Base-by-base conservation (phyloP, 805 yeast species). In the Yamadazyma takamatsuzukensis region DNA sequence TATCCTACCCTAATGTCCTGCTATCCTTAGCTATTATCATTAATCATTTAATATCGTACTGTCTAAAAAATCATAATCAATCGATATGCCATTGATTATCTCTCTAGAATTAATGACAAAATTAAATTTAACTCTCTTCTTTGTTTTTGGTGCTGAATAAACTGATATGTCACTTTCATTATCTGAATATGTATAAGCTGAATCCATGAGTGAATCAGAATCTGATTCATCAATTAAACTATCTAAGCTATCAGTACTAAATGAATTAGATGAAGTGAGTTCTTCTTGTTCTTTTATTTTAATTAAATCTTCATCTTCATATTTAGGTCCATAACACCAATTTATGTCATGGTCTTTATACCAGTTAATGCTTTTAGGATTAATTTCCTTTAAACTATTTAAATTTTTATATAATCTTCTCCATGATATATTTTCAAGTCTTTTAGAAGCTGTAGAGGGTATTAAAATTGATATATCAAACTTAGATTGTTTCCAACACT, bases 281-380 rank as follows among this genome's bases (percentile, higher is more conserved):
- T 9, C 10, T 7, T 26, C 8, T 26, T 18, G 6, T 17, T 27
- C 30, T n/a, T 4, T 5, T 5, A 4, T 15, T 26, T 26, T 23
- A 7, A 31, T 32, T 11, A 32, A 30, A n/a, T 34, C 41, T 9
- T 27, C 39, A 23, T 18, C 24, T 13, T 24, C 19, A 27, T 35
- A 43, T 36, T 59, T 57, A 14, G 80, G 80, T 1, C 80, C 80
- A 44, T 68, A 74, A 30, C 74, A 57, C 60, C 74, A 72, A 4
- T 78, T 74, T 29, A 72, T 64, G 45, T 74, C 80, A 37, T 71
- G 70, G 35, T 58, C 64, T 45, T 74, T 74, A 44, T 60, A 64
- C 80, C 80, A 74, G 49, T 74, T 74, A 25, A 74, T 72, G 21
- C 41, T 39, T 4, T 59, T 51, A 1, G 80, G 79, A 33, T 61